A percentile compares a stretch with the other conserved stretches of the same genome.
phyloP scores from a whole-genome alignment of 2,329 filamentous ascomycete genomes.

The Penicillium sp. region DNA sequence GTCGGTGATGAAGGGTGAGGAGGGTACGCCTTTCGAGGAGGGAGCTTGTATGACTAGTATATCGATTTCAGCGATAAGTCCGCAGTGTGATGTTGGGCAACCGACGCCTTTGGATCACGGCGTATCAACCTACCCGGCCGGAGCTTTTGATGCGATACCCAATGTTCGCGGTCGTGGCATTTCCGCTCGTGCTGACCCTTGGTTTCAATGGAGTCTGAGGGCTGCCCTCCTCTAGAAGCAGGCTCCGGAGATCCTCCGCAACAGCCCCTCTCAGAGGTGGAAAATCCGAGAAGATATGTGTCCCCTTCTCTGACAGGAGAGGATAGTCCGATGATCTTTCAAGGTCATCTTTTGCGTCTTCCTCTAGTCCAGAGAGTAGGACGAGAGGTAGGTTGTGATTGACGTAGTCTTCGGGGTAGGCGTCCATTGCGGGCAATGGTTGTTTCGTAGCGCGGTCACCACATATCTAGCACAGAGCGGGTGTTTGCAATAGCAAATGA shows the following conservation, averaged over 20 bases:
- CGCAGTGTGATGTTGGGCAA: not conserved
- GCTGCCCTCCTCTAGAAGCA: slow-evolving; percentile 64
- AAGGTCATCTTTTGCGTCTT: slow-evolving; percentile 33
- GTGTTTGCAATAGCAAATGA: not conserved
- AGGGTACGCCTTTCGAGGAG: slow-evolving; percentile 60
- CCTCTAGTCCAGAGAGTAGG: slow-evolving; percentile 70
- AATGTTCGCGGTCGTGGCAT: slow-evolving; percentile 43
- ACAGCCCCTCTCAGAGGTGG: slow-evolving; percentile 63
- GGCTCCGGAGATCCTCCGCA: slow-evolving; percentile 61
- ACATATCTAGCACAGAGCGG: slow-evolving; percentile 30
- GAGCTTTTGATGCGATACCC: slow-evolving; percentile 68
- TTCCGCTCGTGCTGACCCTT: slow-evolving; percentile 47
- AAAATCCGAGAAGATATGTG: slow-evolving; percentile 66
- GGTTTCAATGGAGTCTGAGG: slow-evolving; percentile 64
- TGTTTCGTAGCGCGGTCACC: slow-evolving; percentile 29
- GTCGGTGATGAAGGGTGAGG: slow-evolving; percentile 50
- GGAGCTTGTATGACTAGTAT: slow-evolving; percentile 52
- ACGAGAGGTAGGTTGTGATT: slow-evolving; percentile 83
- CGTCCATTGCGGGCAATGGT: slow-evolving; percentile 44
- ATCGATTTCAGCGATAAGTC: slow-evolving; percentile 18
- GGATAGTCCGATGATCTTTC: slow-evolving; percentile 41
- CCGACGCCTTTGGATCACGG: not conserved
- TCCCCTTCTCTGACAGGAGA: slow-evolving; percentile 54
- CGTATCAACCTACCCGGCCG: slow-evolving; percentile 67
- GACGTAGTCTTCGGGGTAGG: slow-evolving; percentile 63